These are phyloP conservation scores for Madurella mycetomatis DNA, from an alignment of 2,329 filamentous ascomycete species.

Conservation along the genomic window DNA sequence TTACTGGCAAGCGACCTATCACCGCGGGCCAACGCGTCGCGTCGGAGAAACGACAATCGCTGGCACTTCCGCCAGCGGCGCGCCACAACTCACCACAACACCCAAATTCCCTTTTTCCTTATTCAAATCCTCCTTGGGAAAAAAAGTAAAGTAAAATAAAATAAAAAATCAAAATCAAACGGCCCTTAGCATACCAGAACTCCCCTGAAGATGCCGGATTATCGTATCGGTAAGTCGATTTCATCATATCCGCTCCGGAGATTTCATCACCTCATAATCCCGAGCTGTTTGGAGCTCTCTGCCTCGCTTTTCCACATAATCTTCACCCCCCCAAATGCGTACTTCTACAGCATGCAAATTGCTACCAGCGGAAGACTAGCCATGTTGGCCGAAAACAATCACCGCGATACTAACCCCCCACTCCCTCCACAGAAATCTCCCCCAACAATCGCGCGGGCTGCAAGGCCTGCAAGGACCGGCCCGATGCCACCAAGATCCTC, in stretches of 20 bases:
- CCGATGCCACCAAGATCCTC: constrained; percentile 58
- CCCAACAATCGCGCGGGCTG: constrained; percentile 69
- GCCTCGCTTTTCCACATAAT: background rate
- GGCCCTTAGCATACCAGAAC: too few relatives aligned
- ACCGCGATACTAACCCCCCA: too few relatives aligned
- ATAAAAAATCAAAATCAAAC: too few relatives aligned
- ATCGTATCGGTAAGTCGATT: constrained; percentile 43
- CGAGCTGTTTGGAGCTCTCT: background rate
- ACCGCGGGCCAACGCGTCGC: background rate
- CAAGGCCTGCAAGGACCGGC: constrained; percentile 62
- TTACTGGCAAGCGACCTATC: background rate
- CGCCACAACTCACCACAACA: background rate
- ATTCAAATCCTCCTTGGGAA: too few relatives aligned
- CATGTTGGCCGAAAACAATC: too few relatives aligned
- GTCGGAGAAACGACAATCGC: background rate
- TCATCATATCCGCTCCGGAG: too few relatives aligned
- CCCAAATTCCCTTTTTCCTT: too few relatives aligned
- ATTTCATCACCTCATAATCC: background rate
- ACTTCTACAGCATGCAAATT: background rate
- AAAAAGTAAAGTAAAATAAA: too few relatives aligned
- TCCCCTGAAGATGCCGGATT: constrained; percentile 39
- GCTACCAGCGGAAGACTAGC: too few relatives aligned
- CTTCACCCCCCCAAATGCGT: background rate
- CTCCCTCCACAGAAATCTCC: constrained; percentile 58
- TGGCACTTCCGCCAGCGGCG: background rate